Percentiles rank a stretch among this genome's conserved stretches.
These are phyloP conservation scores for Nannochloropsis oceanica DNA, from an alignment of 108 stramenopile genomes.

Conservation along the genomic window DNA sequence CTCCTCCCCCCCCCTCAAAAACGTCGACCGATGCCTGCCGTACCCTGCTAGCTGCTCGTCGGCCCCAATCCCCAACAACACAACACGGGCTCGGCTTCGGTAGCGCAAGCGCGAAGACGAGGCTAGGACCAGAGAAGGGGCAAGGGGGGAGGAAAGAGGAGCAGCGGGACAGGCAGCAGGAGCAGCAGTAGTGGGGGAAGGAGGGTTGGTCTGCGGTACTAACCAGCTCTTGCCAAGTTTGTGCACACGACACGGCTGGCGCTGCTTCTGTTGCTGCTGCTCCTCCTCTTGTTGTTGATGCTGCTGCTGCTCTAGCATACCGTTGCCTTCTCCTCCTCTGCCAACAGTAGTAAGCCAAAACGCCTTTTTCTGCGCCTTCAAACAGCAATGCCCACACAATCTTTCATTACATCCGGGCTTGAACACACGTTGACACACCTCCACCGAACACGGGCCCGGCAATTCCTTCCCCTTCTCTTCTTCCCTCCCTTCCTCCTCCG, in stretches of 20 bases:
- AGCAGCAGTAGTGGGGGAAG: not conserved
- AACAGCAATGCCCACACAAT: conserved; percentile 26
- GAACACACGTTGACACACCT: conserved; percentile 20
- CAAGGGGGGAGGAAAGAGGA: not conserved
- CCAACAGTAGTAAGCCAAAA: not conserved
- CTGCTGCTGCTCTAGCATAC: not conserved
- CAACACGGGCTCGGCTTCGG: conserved; percentile 28
- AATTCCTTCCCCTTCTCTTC: not conserved
- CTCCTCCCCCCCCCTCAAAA: conserved; percentile 36
- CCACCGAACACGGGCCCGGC: conserved; percentile 11
- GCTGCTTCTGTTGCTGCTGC: not conserved
- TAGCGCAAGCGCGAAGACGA: not conserved
- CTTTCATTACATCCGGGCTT: conserved; percentile 11
- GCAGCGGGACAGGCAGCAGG: not conserved
- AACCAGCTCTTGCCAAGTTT: not conserved
- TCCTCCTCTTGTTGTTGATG: not conserved
- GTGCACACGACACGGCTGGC: not conserved
- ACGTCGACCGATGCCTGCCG: conserved; percentile 79
- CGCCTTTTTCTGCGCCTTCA: conserved; percentile 14
- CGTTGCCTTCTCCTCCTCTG: not conserved
- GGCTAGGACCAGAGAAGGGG: not conserved
- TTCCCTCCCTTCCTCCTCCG: not conserved
- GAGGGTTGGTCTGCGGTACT: not conserved
- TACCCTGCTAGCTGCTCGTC: conserved; percentile 95
- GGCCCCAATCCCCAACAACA: conserved; percentile 81